A percentile compares a stretch with the other conserved stretches of the same genome.
phyloP scores from a whole-genome alignment of 2,329 filamentous ascomycete species.

The Curvularia sp. region DNA sequence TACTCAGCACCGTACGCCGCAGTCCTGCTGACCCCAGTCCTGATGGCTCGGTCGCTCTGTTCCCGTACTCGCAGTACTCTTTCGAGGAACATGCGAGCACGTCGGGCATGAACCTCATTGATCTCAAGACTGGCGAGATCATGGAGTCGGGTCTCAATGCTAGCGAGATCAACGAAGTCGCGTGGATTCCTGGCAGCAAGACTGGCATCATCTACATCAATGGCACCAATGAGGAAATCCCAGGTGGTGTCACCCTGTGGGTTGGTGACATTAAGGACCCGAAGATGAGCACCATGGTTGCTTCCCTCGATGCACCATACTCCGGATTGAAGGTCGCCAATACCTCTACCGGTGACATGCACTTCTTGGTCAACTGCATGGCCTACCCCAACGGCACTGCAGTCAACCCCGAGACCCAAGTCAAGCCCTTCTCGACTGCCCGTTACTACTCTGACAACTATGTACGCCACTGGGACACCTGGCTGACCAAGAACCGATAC shows the following conservation, averaged over 20 bases:
- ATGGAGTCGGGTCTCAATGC: slow-evolving; percentile 41
- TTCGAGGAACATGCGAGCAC: slow-evolving; percentile 73
- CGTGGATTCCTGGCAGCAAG: slow-evolving; percentile 46
- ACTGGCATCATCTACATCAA: slow-evolving; percentile 69
- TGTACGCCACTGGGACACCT: slow-evolving; percentile 82
- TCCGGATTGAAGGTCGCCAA: slow-evolving; percentile 59
- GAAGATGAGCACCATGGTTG: slow-evolving; percentile 42
- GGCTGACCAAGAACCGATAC: slow-evolving; percentile 71
- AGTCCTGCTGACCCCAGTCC: slow-evolving; percentile 72
- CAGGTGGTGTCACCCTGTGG: slow-evolving; percentile 49
- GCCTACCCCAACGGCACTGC: slow-evolving; percentile 74
- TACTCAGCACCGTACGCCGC: slow-evolving; percentile 77
- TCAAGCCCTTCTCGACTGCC: slow-evolving; percentile 67
- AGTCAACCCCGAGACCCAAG: slow-evolving; percentile 68
- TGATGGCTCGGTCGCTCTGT: slow-evolving; percentile 69
- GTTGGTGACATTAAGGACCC: slow-evolving; percentile 44
- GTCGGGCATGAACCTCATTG: slow-evolving; percentile 54
- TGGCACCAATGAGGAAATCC: slow-evolving; percentile 65
- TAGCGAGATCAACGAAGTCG: slow-evolving; percentile 45
- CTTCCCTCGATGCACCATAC: slow-evolving; percentile 56
- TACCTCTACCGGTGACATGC: slow-evolving; percentile 50
- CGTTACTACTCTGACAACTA: slow-evolving; percentile 78
- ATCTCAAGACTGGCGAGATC: slow-evolving; percentile 45
- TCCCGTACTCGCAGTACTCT: slow-evolving; percentile 77
- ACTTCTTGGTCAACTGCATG: slow-evolving; percentile 63